These are phyloP conservation scores for Monosporascus sp. DNA, from an alignment of 2,329 filamentous ascomycete species.

Conservation along the genomic window DNA sequence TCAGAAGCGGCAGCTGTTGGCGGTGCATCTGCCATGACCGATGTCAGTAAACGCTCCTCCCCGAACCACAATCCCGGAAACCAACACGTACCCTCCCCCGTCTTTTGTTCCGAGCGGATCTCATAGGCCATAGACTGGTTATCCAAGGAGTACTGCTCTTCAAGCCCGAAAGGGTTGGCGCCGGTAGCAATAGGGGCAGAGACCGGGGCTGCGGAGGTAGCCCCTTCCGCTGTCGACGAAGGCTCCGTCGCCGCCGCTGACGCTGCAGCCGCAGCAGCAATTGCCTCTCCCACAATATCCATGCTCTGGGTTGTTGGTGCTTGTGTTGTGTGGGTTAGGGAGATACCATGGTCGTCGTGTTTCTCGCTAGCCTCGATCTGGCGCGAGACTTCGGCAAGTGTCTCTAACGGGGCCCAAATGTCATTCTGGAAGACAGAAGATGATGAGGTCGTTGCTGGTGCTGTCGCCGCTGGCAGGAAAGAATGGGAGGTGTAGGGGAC, in stretches of 20 bases:
- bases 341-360: slow-evolving; percentile 42
- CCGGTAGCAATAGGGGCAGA: slow-evolving; percentile 11
- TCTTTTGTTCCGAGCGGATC: slow-evolving; percentile 24
- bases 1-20: slow-evolving; percentile 8
- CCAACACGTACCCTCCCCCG: slow-evolving; percentile 32
- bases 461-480: neutral
- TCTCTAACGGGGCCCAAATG: slow-evolving; percentile 77
- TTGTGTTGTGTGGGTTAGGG: slow-evolving; percentile 1
- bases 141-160: slow-evolving; percentile 55
- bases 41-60: slow-evolving; percentile 11
- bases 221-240: slow-evolving; percentile 8
- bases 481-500: slow-evolving; percentile 4
- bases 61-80: neutral
- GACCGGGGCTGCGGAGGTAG: slow-evolving; percentile 19
- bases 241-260: neutral
- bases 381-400: slow-evolving; percentile 80
- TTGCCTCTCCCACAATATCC: neutral
- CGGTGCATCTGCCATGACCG: slow-evolving; percentile 7
- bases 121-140: slow-evolving; percentile 50
- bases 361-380: slow-evolving; percentile 66
- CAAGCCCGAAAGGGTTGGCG: slow-evolving; percentile 41
- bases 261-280: neutral
- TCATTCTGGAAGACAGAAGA: slow-evolving; percentile 40
- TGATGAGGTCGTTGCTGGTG: slow-evolving; percentile 24
- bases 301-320: slow-evolving; percentile 9